Base-by-base conservation (phyloP, 2,329 filamentous ascomycete species). In the Nothopassalora personata region DNA sequence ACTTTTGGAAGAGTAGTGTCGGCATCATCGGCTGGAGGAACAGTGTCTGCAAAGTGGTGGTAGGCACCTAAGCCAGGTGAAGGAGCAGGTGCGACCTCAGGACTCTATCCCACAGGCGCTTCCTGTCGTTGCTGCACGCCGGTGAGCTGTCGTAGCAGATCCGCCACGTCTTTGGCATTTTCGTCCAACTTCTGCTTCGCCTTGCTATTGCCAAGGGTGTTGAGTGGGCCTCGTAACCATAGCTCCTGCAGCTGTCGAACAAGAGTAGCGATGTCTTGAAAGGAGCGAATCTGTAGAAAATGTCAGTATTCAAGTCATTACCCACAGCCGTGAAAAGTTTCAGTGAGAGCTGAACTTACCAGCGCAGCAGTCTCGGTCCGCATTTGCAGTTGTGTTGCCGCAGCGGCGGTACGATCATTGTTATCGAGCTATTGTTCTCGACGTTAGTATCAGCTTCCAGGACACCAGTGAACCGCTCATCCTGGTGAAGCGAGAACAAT, bases 201-300 rank as follows among this genome's bases (percentile, higher is more conserved):
- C 67, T 60, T 76, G 68, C 67, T 76, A 34, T 71, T 66, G 15
- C 71, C 79, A 1, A 86, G 69, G 0, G 83, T 86, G 58, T 86
- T 79, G 47, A 88, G 76, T 58, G 83, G 82, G 3, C 86, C 86
- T 66, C 86, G 87, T 5, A 87, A 75, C 86, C 86, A 88, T 23
- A 84, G 77, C 68, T 88, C 85, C 68, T 88, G 86, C 73, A 88
- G 76, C 28, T 81, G 79, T 23, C 85, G 80, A 28, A 83, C 85
- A 13, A 88, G 71, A 11, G 80, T 79, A 59, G 86, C 77, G 10
- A 86, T 76, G 56, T 87, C 84, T 73, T 88, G 85, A 13, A 82
- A 81, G 1, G 83, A 80, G 58, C 82, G 81, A 62, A 86, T 80
- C 83, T 83, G 59, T 0, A 34, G 28, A 33, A 31, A 27, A 2